Evolutionary conservation across 495 filamentous ascomycete genomes (phyloP).

Genomic region (Aspergillus bridgeri): DNA sequence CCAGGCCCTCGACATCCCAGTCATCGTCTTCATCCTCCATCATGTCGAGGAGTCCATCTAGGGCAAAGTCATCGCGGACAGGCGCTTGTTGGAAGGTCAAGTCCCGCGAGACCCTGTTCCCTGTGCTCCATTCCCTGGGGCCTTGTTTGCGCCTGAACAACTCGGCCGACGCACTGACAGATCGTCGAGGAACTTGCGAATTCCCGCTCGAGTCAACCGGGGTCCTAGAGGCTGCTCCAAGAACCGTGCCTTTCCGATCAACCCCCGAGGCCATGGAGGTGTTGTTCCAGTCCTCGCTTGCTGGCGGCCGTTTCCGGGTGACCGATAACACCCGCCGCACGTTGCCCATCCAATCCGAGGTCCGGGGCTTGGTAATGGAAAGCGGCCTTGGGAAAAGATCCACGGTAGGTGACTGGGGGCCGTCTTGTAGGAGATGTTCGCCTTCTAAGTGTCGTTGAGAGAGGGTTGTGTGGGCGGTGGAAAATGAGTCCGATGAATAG

Average conservation of each 20-base stretch:
- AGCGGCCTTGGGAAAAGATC: constrained; percentile 31
- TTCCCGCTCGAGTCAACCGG: constrained; percentile 7
- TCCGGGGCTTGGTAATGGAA: constrained; percentile 31
- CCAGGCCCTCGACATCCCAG: constrained; percentile 87
- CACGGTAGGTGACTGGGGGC: constrained; percentile 8
- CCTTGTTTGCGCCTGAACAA: constrained; percentile 60
- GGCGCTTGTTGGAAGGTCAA: constrained; percentile 16
- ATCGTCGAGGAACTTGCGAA: constrained; percentile 43
- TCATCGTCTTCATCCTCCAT: constrained; percentile 55
- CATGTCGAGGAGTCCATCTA: constrained; percentile 28
- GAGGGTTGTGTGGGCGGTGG: constrained; percentile 62
- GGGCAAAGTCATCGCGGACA: constrained; percentile 32
- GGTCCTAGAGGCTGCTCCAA: constrained; percentile 9
- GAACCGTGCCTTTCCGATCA: constrained; percentile 33
- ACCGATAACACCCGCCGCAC: constrained; percentile 52
- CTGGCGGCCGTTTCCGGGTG: constrained; percentile 29
- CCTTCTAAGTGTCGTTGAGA: constrained; percentile 62
- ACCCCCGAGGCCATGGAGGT: constrained; percentile 31
- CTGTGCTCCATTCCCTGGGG: constrained; percentile 53
- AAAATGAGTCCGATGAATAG: constrained; percentile 59
- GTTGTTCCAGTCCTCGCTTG: constrained; percentile 11
- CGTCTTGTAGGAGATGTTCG: constrained; percentile 51
- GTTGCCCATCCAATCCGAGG: constrained; percentile 52
- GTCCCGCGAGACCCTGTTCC: constrained; percentile 26
- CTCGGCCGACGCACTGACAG: constrained; percentile 56